Percentiles rank a stretch among this genome's conserved stretches.
Conservation (phyloP, 768 basidiomycete genomes). For the Leucocoprinus birnbaumii region DNA sequence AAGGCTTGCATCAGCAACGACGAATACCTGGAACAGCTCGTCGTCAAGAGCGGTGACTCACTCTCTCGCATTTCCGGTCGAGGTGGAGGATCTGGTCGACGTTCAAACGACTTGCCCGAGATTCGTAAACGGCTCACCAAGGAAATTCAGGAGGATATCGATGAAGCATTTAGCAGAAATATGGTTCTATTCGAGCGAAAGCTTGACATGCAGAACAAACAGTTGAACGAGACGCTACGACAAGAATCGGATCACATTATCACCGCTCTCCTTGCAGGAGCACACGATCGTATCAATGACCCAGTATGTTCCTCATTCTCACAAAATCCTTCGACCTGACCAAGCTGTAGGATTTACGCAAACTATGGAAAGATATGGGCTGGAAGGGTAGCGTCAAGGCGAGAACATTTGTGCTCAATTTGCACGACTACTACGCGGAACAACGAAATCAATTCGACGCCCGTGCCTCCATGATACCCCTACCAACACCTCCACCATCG, state of each 20-base stretch:
- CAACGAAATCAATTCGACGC: conserved; percentile 10
- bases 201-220: conserved; percentile 40
- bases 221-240: conserved; percentile 26
- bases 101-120: conserved; percentile 25
- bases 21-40: conserved; percentile 26
- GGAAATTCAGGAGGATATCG: conserved; percentile 33
- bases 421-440: conserved; percentile 34
- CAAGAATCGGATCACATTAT: conserved; percentile 37
- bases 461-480: conserved; percentile 2
- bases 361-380: conserved; percentile 50
- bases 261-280: conserved; percentile 33
- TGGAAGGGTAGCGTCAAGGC: conserved; percentile 54
- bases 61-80: conserved; percentile 22
- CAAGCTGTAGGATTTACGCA: conserved; percentile 37
- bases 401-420: conserved; percentile 41
- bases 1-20: conserved; percentile 32
- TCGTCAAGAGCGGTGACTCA: conserved; percentile 28
- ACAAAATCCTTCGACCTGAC: neutral
- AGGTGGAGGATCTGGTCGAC: conserved; percentile 16
- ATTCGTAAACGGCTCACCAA: conserved; percentile 25
- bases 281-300: conserved; percentile 42
- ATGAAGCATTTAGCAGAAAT: conserved; percentile 33
- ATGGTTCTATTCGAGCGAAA: conserved; percentile 41
- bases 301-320: conserved; percentile 21
- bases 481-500: conserved; percentile 15